These are phyloP conservation scores for Thraustotheca clavata DNA, from an alignment of 352 stramenopile genomes.

Conservation along the genomic window DNA sequence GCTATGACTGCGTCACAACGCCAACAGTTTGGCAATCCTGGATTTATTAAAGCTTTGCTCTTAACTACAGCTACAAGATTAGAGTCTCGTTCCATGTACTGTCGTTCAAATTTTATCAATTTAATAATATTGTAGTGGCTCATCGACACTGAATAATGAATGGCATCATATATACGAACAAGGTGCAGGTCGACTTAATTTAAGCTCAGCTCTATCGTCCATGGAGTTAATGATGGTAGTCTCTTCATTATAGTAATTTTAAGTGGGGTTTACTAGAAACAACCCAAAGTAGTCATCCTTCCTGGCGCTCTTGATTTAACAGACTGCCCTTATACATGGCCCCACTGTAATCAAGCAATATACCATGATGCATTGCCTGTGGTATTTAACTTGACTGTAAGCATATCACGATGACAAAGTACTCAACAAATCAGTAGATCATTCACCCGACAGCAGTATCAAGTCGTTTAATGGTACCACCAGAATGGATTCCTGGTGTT, in stretches of 20 bases:
- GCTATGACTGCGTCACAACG: slow-evolving; percentile 38
- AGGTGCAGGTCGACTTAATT: slow-evolving; percentile 62
- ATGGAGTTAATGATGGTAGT: slow-evolving; percentile 15
- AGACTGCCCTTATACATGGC: slow-evolving; percentile 83
- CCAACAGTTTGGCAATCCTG: slow-evolving; percentile 26
- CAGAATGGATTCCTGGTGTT: slow-evolving; percentile 38
- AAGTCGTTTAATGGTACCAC: slow-evolving; percentile 35
- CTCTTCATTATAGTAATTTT: background rate
- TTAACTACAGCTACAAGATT: slow-evolving; percentile 44
- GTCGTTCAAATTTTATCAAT: no score
- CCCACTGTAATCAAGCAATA: slow-evolving; percentile 69
- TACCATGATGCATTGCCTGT: slow-evolving; percentile 62
- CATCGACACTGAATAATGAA: slow-evolving; percentile 16
- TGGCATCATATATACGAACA: slow-evolving; percentile 83
- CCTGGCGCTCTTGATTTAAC: slow-evolving; percentile 58
- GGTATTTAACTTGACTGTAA: slow-evolving; percentile 72
- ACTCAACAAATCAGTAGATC: slow-evolving; percentile 22
- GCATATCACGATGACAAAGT: background rate
- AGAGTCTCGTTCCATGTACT: slow-evolving; percentile 24
- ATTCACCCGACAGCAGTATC: slow-evolving; percentile 50
- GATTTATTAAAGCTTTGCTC: slow-evolving; percentile 53
- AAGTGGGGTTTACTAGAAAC: background rate
- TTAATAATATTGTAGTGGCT: slow-evolving; percentile 19
- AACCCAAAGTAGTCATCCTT: slow-evolving; percentile 39
- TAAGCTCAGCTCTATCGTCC: slow-evolving; percentile 31